Percentiles rank a stretch among this genome's conserved stretches.
Evolutionary conservation across 2,329 filamentous ascomycete genomes (phyloP).

Genomic region (Verticillium dahliae): DNA sequence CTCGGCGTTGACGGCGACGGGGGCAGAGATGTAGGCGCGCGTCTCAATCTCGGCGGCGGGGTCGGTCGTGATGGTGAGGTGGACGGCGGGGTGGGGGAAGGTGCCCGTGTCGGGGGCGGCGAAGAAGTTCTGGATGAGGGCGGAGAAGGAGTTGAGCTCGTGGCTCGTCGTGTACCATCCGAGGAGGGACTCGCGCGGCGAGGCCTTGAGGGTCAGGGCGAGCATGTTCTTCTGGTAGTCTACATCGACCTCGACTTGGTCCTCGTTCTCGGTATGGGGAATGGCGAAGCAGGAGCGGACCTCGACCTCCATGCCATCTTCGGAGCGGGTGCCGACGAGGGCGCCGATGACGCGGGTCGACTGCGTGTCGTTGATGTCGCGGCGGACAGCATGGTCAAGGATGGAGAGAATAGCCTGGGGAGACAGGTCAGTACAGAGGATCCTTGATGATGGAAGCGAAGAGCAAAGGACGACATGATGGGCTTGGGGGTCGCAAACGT

Average conservation of each 20-base stretch:
- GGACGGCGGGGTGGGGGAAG: constrained; percentile 93
- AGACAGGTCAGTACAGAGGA: background rate
- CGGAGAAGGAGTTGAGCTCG: constrained; percentile 97
- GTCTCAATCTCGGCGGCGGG: constrained; percentile 85
- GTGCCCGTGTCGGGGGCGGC: constrained; percentile 94
- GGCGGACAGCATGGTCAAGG: constrained; percentile 89
- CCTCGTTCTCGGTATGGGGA: constrained; percentile 94
- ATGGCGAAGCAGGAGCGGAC: constrained; percentile 97
- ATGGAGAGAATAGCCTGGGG: constrained; percentile 63
- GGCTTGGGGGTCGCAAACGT: background rate
- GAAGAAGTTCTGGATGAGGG: constrained; percentile 99
- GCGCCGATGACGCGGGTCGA: constrained; percentile 96
- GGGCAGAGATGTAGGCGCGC: constrained; percentile 89
- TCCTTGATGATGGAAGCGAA: background rate
- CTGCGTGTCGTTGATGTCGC: constrained; percentile 68
- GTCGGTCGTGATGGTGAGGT: constrained; percentile 89
- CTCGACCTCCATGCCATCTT: constrained; percentile 95
- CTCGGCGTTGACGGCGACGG: constrained; percentile 91
- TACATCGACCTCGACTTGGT: constrained; percentile 99
- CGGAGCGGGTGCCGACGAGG: constrained; percentile 83
- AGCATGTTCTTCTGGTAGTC: constrained; percentile 99
- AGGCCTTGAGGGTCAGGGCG: constrained; percentile 84
- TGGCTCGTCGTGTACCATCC: constrained; percentile 98
- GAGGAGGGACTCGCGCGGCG: constrained; percentile 87
- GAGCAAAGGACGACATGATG: no score